Evolutionary conservation across 805 yeast genomes (phyloP), one percentile per base, ranked within the genome.

Genomic region (Saccharomycopsis capsularis): DNA sequence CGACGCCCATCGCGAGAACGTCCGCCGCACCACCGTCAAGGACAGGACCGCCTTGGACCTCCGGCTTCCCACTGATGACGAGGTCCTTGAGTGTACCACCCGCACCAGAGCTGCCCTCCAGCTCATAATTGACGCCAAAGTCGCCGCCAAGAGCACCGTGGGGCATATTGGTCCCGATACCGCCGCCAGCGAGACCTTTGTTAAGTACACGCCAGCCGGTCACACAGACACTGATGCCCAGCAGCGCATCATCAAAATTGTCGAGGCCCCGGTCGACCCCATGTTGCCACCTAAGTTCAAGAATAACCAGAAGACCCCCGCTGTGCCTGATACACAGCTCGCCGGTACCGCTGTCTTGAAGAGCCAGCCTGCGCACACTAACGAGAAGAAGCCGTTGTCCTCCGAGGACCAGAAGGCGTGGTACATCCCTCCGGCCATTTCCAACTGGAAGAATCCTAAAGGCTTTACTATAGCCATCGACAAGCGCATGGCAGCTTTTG

Each of bases 361-460:
- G n/a, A 69, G 78, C 27, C 63, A 73, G 27, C 65, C 69, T 24
- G 69, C 75, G n/a, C 71, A 79, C 4, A 78, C 77, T 3, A 50
- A 64, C 9, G 27, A 47, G 3, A 46, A 56, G 36, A 52, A 56
- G 21, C 68, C 73, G 58, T 62, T 83, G 18, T 76, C 89, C 0
- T 76, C 78, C 24, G 86, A 82, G 56, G 95, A 89, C 46, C 85
- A 80, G 55, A 78, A 76, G 24, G 74, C 77, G 53, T 91, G 97
- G 96, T 73, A 75, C 42, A 88, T 93, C 27, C 98, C 98, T 0
- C 81, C 95, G 0, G 87, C 95, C 1, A 77, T 91, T 0, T 91
- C 98, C 1, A 88, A 87, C 63, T 93, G 98, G 97, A 90, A 89
- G 63, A 93, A 93, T 63, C 86, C 90, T 16, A 84, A 85, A 57